phyloP scores from a whole-genome alignment of 2,329 filamentous ascomycete species.

The Huntiella savannae region DNA sequence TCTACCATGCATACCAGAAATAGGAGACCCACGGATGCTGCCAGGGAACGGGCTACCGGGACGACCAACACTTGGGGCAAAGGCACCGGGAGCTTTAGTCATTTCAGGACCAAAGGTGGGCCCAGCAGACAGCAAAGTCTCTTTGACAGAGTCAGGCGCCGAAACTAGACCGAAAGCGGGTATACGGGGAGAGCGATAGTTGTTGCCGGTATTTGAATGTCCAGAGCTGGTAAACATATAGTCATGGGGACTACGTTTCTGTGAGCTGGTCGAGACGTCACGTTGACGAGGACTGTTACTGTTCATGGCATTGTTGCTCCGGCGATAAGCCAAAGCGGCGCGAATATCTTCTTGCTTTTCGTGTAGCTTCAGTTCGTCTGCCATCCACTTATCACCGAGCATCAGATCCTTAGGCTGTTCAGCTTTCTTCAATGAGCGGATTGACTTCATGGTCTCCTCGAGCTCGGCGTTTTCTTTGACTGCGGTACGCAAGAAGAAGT shows the following conservation, averaged over 20 bases:
- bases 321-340: not conserved
- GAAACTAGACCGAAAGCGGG: no score
- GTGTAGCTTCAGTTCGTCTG: constrained; percentile 11
- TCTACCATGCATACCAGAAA: no score
- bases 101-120: no score
- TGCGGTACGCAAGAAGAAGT: constrained; percentile 15
- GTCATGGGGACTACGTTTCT: not conserved
- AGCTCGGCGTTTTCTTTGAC: constrained; percentile 13
- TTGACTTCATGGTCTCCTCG: constrained; percentile 5
- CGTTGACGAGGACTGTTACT: not conserved
- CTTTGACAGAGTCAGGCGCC: no score
- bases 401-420: constrained; percentile 1
- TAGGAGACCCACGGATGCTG: no score
- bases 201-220: no score
- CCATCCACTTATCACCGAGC: constrained; percentile 21
- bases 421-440: not conserved
- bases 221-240: not conserved
- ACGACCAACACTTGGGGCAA: no score
- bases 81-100: no score
- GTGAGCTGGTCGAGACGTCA: not conserved
- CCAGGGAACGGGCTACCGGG: no score
- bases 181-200: no score
- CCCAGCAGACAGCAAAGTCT: no score
- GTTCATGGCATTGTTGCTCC: not conserved
- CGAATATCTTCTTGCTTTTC: constrained; percentile 1